Percentiles rank a stretch among this genome's conserved stretches.
Evolutionary conservation across 1,284 basidiomycete genomes (phyloP).

Genomic region (Schizopora paradoxa): DNA sequence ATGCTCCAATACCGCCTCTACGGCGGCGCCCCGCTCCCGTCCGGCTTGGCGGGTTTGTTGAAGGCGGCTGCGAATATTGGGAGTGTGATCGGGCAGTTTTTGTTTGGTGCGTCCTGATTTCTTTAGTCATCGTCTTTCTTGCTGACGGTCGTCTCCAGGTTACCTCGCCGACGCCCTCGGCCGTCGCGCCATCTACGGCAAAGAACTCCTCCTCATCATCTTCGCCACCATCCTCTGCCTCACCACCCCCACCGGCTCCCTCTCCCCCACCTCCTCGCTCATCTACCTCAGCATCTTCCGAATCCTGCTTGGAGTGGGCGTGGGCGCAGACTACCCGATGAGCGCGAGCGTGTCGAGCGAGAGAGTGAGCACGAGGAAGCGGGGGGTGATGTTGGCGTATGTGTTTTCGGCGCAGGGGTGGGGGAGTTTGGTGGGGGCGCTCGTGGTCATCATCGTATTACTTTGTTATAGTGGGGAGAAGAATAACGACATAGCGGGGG

Average conservation of each 20-base stretch:
- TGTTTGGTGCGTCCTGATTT: slow-evolving; percentile 45
- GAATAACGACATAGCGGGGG: slow-evolving; percentile 55
- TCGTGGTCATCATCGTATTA: slow-evolving; percentile 67
- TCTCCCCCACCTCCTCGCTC: slow-evolving; percentile 42
- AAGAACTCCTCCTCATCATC: slow-evolving; percentile 77
- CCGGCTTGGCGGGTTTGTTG: slow-evolving; percentile 55
- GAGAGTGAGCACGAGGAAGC: slow-evolving; percentile 59
- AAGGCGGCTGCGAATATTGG: slow-evolving; percentile 72
- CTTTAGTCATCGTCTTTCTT: background rate
- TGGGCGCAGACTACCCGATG: slow-evolving; percentile 85
- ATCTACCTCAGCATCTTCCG: slow-evolving; percentile 64
- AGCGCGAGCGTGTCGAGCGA: slow-evolving; percentile 68
- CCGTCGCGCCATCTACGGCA: slow-evolving; percentile 67
- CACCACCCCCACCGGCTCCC: slow-evolving; percentile 40
- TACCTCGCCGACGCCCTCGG: slow-evolving; percentile 65
- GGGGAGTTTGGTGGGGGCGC: slow-evolving; percentile 62
- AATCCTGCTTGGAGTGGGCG: slow-evolving; percentile 68
- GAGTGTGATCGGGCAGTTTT: slow-evolving; percentile 69
- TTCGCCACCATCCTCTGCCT: slow-evolving; percentile 61
- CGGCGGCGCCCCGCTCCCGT: slow-evolving; percentile 45
- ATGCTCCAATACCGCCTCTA: slow-evolving; percentile 76
- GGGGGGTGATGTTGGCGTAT: slow-evolving; percentile 70
- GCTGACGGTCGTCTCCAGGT: slow-evolving; percentile 26
- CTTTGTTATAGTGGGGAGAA: too few species aligned
- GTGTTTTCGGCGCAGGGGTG: slow-evolving; percentile 75